Evolutionary conservation across 192 early-diverging fungal genomes (phyloP).

Genomic region (Podila minutissima): DNA sequence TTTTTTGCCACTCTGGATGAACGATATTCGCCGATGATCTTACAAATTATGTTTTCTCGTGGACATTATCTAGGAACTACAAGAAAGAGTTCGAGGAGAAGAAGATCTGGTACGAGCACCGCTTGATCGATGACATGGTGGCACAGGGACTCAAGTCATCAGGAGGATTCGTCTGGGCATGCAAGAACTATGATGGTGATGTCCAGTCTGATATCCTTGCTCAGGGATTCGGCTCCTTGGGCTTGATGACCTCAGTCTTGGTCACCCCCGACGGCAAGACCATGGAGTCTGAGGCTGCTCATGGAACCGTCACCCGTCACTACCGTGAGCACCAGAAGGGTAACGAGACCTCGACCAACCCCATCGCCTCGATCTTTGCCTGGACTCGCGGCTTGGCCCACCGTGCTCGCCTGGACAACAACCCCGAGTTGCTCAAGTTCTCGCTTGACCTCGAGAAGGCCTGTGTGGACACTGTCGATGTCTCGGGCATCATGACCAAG

Average conservation of each 20-base stretch:
- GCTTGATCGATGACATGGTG: constrained; percentile 98
- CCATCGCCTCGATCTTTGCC: constrained; percentile 96
- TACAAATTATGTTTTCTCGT: background rate
- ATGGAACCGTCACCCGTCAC: constrained; percentile 94
- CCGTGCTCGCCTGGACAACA: constrained; percentile 90
- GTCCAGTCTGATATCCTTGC: constrained; percentile 95
- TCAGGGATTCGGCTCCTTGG: constrained; percentile 92
- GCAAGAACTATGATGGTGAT: constrained; percentile 97
- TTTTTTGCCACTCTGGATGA: background rate
- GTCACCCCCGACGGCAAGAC: constrained; percentile 93
- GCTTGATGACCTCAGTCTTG: constrained; percentile 96
- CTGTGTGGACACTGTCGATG: constrained; percentile 88
- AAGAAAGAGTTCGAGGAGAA: constrained; percentile 79
- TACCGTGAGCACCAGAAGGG: constrained; percentile 96
- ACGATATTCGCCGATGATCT: background rate
- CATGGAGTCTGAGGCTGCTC: constrained; percentile 95
- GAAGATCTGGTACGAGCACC: constrained; percentile 98
- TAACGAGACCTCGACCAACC: constrained; percentile 95
- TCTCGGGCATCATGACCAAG: constrained; percentile 91
- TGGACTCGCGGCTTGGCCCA: constrained; percentile 95
- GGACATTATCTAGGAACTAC: constrained; percentile 65
- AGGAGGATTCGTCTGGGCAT: constrained; percentile 93
- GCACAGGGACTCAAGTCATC: constrained; percentile 94
- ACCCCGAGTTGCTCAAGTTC: constrained; percentile 80
- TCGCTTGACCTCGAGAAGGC: constrained; percentile 84